Evolutionary conservation across 306 rosid genomes (phyloP), one percentile per base, ranked within the genome.

Genomic region (Ceratonia siliqua): DNA sequence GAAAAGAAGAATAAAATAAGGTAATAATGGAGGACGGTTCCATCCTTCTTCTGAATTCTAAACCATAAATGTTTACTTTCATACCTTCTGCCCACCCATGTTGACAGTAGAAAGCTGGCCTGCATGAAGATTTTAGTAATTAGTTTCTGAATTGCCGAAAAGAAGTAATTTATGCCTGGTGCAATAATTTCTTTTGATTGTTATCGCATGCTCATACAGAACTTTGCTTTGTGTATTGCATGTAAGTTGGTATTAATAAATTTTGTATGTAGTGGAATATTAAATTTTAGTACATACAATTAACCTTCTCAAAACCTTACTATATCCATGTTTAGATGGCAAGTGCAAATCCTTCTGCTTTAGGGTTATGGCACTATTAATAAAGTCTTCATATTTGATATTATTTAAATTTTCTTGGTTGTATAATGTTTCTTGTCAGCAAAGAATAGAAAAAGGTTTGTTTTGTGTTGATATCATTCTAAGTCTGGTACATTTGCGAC

Each of bases 401-500:
- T 54, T 8, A 5, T 33, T 70, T 56, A 21, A 21, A 8, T 55
- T 77, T 24, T 68, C 55, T 64, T 30, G 57, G 43, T 50, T 70
- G 35, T 81, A 39, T 66, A 61, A 5, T 75, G 17, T 27, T 13
- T 28, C 15, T 62, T 55, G 72, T 42, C 20, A 27, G 24, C 15
- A 17, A 42, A 62, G 57, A 6, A 22, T 20, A 27, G 50, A 7
- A 4, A 11, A 7, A 35, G 24, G 39, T 43, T n/a, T n/a, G n/a
- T n/a, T 20, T 4, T 21, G 67, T 68, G 33, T 65, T 76, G 12
- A 54, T 61, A 30, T 67, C 10, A 45, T 74, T 62, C 61, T 65
- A 22, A 55, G 69, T 73, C 22, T 59, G 39, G 15, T 58, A 14
- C 70, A 25, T 36, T 8, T 83, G 69, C 70, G 30, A 62, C 89